These are phyloP conservation scores for Carex scoparia DNA, from an alignment of 176 grass and related monocot genomes.

Conservation along the genomic window DNA sequence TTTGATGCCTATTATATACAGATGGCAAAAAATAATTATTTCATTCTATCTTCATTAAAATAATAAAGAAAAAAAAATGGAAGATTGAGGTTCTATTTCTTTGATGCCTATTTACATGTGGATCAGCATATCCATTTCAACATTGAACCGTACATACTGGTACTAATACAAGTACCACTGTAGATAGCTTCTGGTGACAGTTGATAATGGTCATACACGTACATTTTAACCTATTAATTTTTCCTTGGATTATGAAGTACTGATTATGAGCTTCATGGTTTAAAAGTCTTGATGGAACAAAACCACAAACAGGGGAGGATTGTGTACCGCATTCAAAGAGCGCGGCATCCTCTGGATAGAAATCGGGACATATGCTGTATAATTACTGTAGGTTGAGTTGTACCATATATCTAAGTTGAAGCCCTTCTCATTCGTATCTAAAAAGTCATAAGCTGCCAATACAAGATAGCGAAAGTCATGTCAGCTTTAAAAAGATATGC, in stretches of 20 bases:
- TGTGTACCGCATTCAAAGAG: conserved; percentile 60
- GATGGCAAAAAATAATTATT: neutral
- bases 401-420: conserved; percentile 82
- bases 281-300: neutral
- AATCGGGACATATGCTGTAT: conserved; percentile 30
- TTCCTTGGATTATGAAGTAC: neutral
- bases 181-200: neutral
- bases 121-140: neutral
- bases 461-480: neutral
- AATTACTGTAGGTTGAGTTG: conserved; percentile 89
- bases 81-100: neutral
- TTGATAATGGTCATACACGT: neutral
- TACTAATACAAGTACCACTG: neutral
- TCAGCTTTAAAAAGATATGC: neutral
- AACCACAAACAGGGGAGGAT: neutral
- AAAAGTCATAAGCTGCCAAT: conserved; percentile 75
- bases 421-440: conserved; percentile 50
- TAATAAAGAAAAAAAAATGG: too few species aligned
- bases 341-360: conserved; percentile 58
- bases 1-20: conserved; percentile 60
- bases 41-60: neutral
- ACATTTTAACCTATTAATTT: too few species aligned
- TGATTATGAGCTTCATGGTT: neutral
- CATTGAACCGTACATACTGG: neutral
- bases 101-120: neutral